These are phyloP conservation scores for Arctium lappa DNA, from an alignment of 129 eudicot species.

Conservation along the genomic window DNA sequence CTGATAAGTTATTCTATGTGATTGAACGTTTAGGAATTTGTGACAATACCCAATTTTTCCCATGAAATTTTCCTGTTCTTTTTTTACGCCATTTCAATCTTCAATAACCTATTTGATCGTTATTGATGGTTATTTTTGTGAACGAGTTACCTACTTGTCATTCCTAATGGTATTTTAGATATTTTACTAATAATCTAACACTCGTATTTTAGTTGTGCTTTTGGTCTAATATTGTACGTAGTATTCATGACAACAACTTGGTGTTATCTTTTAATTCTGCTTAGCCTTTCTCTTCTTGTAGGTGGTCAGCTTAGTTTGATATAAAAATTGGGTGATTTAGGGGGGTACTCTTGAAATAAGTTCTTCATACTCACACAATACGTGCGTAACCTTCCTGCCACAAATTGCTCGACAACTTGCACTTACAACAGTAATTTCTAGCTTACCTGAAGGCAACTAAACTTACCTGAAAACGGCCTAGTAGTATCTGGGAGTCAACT, in stretches of 20 bases:
- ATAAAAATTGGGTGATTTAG: no score
- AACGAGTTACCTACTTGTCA: neutral
- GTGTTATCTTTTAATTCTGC: no score
- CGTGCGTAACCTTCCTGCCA: no score
- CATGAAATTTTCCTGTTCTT: neutral
- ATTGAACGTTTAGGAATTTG: constrained; percentile 2
- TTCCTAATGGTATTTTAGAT: neutral
- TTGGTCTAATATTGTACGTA: neutral
- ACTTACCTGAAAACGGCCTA: no score
- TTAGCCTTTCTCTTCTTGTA: no score
- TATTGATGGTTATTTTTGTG: neutral
- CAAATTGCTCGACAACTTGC: no score
- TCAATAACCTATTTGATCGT: neutral
- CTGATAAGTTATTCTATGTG: neutral
- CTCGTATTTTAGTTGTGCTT: neutral
- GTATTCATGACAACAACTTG: neutral
- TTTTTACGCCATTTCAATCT: neutral
- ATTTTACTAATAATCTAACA: neutral
- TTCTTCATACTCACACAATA: no score
- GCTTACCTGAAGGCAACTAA: no score
- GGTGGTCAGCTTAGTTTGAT: no score
- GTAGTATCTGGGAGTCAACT: no score
- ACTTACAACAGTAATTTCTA: no score
- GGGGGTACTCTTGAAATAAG: no score
- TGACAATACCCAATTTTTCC: neutral